Base-by-base conservation (phyloP, 2,329 filamentous ascomycete genomes). In the Colletotrichum sp. region DNA sequence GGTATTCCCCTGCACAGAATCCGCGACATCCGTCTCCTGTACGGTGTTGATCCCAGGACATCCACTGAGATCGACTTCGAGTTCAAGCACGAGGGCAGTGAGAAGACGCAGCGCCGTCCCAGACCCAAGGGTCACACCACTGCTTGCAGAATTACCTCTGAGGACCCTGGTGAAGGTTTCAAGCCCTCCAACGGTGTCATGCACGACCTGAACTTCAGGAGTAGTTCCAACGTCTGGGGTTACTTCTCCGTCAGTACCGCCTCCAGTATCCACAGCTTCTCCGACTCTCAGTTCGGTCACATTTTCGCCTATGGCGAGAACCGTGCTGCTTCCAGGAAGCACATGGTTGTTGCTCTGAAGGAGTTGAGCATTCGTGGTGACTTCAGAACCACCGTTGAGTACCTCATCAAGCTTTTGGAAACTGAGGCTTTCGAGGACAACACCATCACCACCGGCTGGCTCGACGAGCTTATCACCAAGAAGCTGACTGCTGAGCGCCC, bases 271-370 rank as follows among this genome's bases (percentile, higher is more conserved):
- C 97, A 99, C 92, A 98, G 95, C 86, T 99, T 98, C 91, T 99
- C 97, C 9, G 97, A 99, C 89, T 98, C 95, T 83, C 97, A 99
- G 84, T 99, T 99, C 81, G 97, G 97, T 87, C 97, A 99, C 87
- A 99, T 99, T 81, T 99, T 99, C 86, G 98, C 97, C 68, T 99
- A 99, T 81, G 97, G 97, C 77, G 97, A 99, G 90, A 99, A 98
- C 89, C 93, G 97, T 85, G 94, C 96, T 67, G 96, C 97, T 30
- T 99, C 97, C 30, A 90, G 97, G 79, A 99, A 99, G 87, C 98
- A 99, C 89, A 99, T 99, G 97, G 96, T 99, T 80, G 95, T 99
- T 80, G 97, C 97, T 18, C 88, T 99, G 83, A 99, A 99, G 90
- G 97, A 99, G 87, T 87, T 99, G 87, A 99, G 96, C 89, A 99